Base-by-base conservation (phyloP, 2,329 filamentous ascomycete species). In the Elsinoe batatas region DNA sequence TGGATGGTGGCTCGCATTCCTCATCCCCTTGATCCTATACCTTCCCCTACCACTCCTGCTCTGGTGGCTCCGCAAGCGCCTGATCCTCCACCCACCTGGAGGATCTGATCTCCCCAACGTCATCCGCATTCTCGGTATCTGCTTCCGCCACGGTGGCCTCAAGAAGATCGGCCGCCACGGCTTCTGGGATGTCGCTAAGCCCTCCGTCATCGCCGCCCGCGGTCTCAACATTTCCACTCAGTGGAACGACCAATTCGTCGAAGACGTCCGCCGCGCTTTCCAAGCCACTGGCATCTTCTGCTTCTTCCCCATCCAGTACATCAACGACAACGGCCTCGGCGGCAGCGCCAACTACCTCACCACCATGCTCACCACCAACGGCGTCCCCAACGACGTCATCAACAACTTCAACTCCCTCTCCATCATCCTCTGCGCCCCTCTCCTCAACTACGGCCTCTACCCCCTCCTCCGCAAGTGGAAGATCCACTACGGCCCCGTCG, bases 241-340 rank as follows among this genome's bases (percentile, higher is more conserved):
- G 0, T 88, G 84, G 82, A 77, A 84, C 56, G 83, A 87, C 62
- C 74, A 78, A 61, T 88, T 88, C 61, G 74, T 88, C 42, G 83
- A 86, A 5, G 85, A 88, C 64, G 73, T 88, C 43, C 83, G 83
- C 71, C 81, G 82, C 33, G 77, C 79, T 12, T 67, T 79, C 26
- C 63, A 74, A 67, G 85, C 85, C 17, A 88, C 84, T 72, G 80
- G 83, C 63, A 83, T 87, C 55, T 87, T 88, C 57, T 62, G 70
- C 37, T 75, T 72, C 64, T 75, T 72, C 58, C 73, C 73, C 0
- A 67, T 76, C n/a, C 74, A 74, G 54, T 63, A 66, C 58, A 54
- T 64, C 54, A 66, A 66, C 61, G 64, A 66, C 61, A 63, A 63
- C 69, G 73, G 63, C 58, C 59, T 64, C 43, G 62, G 62, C 26